Evolutionary conservation across 345 rosid species (phyloP).

Genomic region (sweet orange (Citrus sinensis)): DNA sequence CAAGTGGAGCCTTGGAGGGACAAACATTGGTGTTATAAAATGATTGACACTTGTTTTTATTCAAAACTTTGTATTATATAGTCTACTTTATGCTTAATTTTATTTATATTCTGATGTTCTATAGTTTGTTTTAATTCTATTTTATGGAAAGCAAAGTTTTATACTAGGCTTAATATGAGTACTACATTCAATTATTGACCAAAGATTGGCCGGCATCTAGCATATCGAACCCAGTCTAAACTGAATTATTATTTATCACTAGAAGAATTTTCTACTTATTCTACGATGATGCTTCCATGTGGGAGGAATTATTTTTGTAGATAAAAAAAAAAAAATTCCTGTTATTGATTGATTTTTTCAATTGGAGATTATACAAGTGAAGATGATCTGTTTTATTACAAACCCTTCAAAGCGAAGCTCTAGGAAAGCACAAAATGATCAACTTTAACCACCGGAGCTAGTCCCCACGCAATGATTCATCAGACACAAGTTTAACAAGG

Average conservation of each 20-base stretch:
- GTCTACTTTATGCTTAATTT: neutral
- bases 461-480: constrained; percentile 18
- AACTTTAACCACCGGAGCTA: neutral
- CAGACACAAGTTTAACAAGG: constrained; percentile 10
- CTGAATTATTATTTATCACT: neutral
- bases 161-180: neutral
- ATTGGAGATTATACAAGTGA: neutral
- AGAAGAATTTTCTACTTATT: neutral
- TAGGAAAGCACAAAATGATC: neutral
- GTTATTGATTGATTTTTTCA: neutral
- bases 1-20: too few species aligned
- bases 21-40: too few species aligned
- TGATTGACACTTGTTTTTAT: too few species aligned
- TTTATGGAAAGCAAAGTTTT: neutral
- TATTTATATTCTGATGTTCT: too few species aligned
- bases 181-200: neutral
- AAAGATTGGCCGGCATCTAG: neutral
- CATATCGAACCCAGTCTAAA: neutral
- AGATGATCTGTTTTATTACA: neutral
- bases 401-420: neutral
- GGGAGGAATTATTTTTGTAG: neutral
- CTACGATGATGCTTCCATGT: neutral
- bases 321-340: neutral
- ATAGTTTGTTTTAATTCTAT: neutral
- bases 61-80: too few species aligned